These are phyloP conservation scores for Solanum hybrid DNA, from an alignment of 305 asterid genomes.

Conservation along the genomic window DNA sequence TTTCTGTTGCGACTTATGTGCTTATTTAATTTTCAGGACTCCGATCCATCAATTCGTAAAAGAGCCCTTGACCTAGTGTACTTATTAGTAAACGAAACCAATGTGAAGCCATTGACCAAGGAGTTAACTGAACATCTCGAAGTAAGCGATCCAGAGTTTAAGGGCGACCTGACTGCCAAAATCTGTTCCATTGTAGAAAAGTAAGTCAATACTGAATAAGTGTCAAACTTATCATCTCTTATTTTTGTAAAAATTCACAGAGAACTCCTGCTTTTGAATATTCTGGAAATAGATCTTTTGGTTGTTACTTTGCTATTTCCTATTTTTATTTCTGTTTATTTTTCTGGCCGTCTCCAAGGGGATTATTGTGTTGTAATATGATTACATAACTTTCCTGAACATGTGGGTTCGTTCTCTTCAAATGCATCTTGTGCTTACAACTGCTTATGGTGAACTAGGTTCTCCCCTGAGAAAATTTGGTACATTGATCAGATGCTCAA, in stretches of 20 bases:
- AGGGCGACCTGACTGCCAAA: constrained; percentile 83
- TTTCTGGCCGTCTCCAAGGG: background rate
- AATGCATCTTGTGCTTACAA: constrained; percentile 22
- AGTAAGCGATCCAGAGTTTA: constrained; percentile 80
- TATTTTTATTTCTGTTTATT: background rate
- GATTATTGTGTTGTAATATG: background rate
- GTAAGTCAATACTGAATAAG: constrained; percentile 38
- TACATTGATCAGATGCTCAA: constrained; percentile 96
- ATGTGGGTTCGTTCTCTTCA: background rate
- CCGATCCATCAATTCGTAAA: constrained; percentile 97
- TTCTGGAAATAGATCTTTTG: background rate
- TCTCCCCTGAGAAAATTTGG: constrained; percentile 92
- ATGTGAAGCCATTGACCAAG: constrained; percentile 78
- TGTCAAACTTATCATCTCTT: background rate
- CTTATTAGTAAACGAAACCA: constrained; percentile 80
- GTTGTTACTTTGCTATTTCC: background rate
- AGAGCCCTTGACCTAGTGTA: constrained; percentile 95
- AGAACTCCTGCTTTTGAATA: background rate
- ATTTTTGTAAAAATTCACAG: background rate
- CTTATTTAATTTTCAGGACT: constrained; percentile 54
- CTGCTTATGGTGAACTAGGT: constrained; percentile 51
- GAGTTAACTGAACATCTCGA: constrained; percentile 86
- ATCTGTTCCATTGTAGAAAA: constrained; percentile 95
- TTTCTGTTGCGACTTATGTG: background rate
- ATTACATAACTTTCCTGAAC: background rate